Percentiles rank a stretch among this genome's conserved stretches.
Conservation (phyloP, 1,139 yeast species). For the Hemisphaericaspora lyxosophila region DNA sequence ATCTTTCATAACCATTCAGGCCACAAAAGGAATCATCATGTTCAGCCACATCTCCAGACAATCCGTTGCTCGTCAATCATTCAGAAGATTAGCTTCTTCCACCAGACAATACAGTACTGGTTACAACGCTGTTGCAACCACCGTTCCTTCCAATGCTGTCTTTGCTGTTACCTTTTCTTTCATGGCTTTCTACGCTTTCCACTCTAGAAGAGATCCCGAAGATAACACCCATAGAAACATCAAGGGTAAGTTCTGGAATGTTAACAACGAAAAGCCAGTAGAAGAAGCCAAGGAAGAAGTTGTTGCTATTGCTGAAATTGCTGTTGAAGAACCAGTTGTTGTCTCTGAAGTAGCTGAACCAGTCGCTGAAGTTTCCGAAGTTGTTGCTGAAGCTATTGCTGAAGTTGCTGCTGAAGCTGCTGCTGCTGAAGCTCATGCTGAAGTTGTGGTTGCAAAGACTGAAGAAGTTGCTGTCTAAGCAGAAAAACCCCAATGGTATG, state of each 20-base stretch:
- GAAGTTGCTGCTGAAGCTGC: conserved; percentile 1
- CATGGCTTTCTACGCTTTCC: conserved; percentile 1
- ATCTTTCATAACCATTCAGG: neutral
- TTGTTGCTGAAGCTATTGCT: neutral
- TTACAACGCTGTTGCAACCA: neutral
- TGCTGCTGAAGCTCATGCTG: conserved; percentile 4
- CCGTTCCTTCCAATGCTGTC: neutral
- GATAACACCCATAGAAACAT: conserved; percentile 1
- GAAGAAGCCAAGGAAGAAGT: conserved; percentile 1
- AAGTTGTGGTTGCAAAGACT: conserved; percentile 1
- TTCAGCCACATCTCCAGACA: conserved; percentile 1
- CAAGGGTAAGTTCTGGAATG: neutral
- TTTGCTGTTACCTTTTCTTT: neutral
- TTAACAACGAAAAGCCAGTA: neutral
- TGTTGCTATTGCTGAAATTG: neutral
- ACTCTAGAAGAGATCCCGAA: neutral
- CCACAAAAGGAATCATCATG: neutral
- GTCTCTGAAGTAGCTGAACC: neutral
- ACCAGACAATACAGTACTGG: neutral
- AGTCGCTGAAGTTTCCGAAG: conserved; percentile 2
- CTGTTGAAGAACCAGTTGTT: neutral
- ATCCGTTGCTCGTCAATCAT: conserved; percentile 1
- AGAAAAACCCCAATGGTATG: neutral
- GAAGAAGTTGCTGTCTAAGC: neutral
- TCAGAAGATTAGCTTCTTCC: neutral